A percentile compares a stretch with the other conserved stretches of the same genome.
Conservation (phyloP, 2,329 filamentous ascomycete genomes). For the Phyllosticta citriasiana region DNA sequence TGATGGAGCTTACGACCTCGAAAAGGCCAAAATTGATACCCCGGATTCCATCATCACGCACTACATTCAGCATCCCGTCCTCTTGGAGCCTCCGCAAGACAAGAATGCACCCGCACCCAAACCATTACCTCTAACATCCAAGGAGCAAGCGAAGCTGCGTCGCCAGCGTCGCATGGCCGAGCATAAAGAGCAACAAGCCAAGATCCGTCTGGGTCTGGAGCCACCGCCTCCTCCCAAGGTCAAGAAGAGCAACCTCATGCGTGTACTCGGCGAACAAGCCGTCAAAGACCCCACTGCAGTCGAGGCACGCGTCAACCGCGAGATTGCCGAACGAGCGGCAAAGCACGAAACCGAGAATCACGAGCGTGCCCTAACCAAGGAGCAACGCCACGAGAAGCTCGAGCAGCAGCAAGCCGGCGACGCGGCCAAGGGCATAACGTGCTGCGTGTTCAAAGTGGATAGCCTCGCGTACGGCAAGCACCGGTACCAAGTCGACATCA, state of each 20-base stretch:
- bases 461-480: slow-evolving; percentile 88
- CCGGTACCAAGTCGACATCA: slow-evolving; percentile 84
- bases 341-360: slow-evolving; percentile 73
- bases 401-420: slow-evolving; percentile 76
- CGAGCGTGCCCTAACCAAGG: slow-evolving; percentile 77
- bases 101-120: slow-evolving; percentile 70
- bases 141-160: slow-evolving; percentile 84
- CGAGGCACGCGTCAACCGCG: slow-evolving; percentile 82
- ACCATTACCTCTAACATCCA: slow-evolving; percentile 82
- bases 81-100: slow-evolving; percentile 84
- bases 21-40: slow-evolving; percentile 61
- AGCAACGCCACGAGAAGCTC: slow-evolving; percentile 77
- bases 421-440: slow-evolving; percentile 71
- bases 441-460: slow-evolving; percentile 81
- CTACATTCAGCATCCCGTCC: slow-evolving; percentile 87
- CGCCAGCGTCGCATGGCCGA: slow-evolving; percentile 86
- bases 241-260: slow-evolving; percentile 96
- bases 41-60: slow-evolving; percentile 81
- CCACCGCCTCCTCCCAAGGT: slow-evolving; percentile 90
- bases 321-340: slow-evolving; percentile 78
- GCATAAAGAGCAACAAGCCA: slow-evolving; percentile 90
- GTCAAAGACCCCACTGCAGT: slow-evolving; percentile 97
- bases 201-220: slow-evolving; percentile 82
- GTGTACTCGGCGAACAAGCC: slow-evolving; percentile 80
- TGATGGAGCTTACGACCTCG: slow-evolving; percentile 61